Percentiles rank a stretch among this genome's conserved stretches.
These are phyloP conservation scores for Myriosclerotinia duriaeana DNA, from an alignment of 2,329 filamentous ascomycete species.

Conservation along the genomic window DNA sequence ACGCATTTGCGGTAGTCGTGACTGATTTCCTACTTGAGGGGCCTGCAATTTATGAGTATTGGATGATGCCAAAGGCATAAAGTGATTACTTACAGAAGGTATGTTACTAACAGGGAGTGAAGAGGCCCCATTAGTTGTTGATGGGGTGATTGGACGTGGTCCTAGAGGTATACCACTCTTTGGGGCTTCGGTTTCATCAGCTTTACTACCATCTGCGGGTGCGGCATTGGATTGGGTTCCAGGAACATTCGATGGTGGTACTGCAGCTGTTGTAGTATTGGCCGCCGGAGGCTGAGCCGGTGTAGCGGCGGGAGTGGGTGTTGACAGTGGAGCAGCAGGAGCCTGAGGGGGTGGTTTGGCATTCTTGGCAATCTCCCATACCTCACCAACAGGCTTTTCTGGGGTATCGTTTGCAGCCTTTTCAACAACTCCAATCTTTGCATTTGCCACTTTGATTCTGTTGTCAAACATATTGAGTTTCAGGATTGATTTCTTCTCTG, in stretches of 20 bases:
- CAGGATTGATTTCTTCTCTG: conserved; percentile 70
- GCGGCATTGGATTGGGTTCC: conserved; percentile 31
- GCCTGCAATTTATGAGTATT: conserved; percentile 28
- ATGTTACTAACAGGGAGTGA: conserved; percentile 34
- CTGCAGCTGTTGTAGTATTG: not conserved
- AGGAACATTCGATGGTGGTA: not conserved
- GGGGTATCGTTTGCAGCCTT: conserved; percentile 84
- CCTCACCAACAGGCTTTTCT: conserved; percentile 76
- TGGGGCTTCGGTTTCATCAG: conserved; percentile 31
- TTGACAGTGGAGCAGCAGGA: conserved; percentile 26
- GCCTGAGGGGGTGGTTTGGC: conserved; percentile 50
- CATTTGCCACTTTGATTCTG: conserved; percentile 60
- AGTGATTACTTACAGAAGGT: conserved; percentile 34
- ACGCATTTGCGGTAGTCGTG: conserved; percentile 37
- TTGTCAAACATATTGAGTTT: conserved; percentile 80
- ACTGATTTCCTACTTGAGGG: conserved; percentile 31
- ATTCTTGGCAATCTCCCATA: conserved; percentile 78
- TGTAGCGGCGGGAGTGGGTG: conserved; percentile 1
- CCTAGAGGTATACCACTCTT: conserved; percentile 22
- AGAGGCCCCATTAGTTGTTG: conserved; percentile 29
- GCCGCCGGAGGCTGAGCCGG: conserved; percentile 8
- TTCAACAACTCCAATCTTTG: conserved; percentile 76
- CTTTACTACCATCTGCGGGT: conserved; percentile 21
- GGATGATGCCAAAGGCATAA: not conserved
- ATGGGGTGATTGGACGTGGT: conserved; percentile 24